These are phyloP conservation scores for Hygrophorus pudorinus DNA, from an alignment of 768 basidiomycete genomes.

Conservation along the genomic window DNA sequence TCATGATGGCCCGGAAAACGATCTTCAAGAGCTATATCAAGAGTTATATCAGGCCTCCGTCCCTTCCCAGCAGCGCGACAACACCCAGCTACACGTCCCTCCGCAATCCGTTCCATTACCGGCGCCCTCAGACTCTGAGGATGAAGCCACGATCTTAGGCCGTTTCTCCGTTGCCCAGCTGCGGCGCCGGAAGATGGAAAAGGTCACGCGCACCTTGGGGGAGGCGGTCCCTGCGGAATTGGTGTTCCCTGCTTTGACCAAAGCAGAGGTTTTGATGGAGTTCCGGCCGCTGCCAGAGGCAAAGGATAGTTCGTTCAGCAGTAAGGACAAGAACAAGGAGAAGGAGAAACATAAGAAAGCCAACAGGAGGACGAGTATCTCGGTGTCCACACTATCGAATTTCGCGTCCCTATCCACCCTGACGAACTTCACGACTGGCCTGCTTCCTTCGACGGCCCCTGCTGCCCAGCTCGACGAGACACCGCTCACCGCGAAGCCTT, in stretches of 20 bases:
- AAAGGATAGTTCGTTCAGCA: background rate
- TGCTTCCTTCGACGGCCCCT: too few relatives aligned
- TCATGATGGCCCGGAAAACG: too few relatives aligned
- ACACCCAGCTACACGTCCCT: too few relatives aligned
- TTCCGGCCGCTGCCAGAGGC: background rate
- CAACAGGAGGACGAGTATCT: background rate
- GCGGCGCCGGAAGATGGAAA: conserved; percentile 5
- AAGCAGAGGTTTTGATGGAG: background rate
- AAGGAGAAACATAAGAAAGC: background rate
- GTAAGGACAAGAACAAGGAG: background rate
- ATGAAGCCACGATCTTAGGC: too few relatives aligned
- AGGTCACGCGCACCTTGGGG: background rate
- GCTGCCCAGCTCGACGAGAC: too few relatives aligned
- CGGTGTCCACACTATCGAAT: background rate
- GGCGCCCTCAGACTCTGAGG: too few relatives aligned
- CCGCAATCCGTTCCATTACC: too few relatives aligned
- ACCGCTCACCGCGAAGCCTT: too few relatives aligned
- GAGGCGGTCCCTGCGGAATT: conserved; percentile 1
- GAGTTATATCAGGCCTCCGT: too few relatives aligned
- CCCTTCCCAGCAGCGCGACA: too few relatives aligned
- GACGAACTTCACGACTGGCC: too few relatives aligned
- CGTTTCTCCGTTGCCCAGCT: background rate
- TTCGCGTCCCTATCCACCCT: background rate
- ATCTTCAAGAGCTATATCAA: too few relatives aligned
- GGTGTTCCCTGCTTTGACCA: conserved; percentile 1